Conservation (phyloP, 805 yeast species). For the Candida berthetii region DNA sequence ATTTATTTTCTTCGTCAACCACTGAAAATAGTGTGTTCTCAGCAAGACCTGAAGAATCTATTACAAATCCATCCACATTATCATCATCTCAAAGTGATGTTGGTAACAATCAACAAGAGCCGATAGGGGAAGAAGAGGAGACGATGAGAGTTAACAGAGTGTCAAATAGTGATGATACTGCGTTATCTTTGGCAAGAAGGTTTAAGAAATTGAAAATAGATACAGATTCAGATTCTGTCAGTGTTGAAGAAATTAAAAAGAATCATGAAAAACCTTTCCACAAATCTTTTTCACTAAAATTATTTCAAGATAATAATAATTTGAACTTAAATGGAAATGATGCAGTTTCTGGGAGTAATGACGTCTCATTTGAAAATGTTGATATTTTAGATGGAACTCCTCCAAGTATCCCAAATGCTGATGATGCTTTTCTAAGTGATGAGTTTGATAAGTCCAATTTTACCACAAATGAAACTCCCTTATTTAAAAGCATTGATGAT, state of each 20-base stretch:
- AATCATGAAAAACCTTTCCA: constrained; percentile 1
- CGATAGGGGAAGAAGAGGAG: not conserved
- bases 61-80: not conserved
- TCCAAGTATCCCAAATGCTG: constrained; percentile 3
- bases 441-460: not conserved
- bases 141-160: not conserved
- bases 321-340: not conserved
- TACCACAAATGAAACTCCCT: not conserved
- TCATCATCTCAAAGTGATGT: not conserved
- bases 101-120: no score
- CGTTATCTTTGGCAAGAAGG: constrained; percentile 5
- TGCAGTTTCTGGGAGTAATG: constrained; percentile 5
- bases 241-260: not conserved
- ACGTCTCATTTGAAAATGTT: constrained; percentile 14
- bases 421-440: not conserved
- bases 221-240: not conserved
- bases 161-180: constrained; percentile 1
- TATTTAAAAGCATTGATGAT: not conserved
- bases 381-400: constrained; percentile 16
- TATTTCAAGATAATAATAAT: not conserved
- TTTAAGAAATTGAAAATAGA: not conserved
- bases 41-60: not conserved
- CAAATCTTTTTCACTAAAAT: constrained; percentile 2
- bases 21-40: not conserved
- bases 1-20: not conserved